Evolutionary conservation across 2,329 filamentous ascomycete genomes (phyloP), one percentile per base, ranked within the genome.

Genomic region (Ophiosphaerella narmari): DNA sequence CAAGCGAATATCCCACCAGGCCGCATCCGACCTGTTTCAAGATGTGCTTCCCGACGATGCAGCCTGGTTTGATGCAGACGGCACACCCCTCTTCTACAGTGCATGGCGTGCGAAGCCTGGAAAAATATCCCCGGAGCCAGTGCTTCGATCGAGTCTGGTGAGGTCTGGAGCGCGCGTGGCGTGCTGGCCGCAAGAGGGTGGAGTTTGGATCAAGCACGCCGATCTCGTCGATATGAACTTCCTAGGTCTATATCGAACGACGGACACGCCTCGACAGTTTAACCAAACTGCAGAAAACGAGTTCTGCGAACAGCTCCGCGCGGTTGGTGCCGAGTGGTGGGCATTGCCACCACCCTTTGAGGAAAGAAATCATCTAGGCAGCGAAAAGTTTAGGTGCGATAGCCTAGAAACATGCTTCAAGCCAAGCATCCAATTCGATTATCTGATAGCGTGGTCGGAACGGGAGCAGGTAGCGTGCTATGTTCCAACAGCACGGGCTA

Each of bases 241-340:
- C 39, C 29, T 51, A 14, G 26, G 34, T 7, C 13, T 51, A 3
- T 7, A 16, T 11, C 43, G 38, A 12, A 16, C 35, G 7, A 4
- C 2, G 5, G 33, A 51, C 33, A 51, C 48, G 7, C 39, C 48
- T 23, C 31, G 38, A 23, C 38, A 51, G 23, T 47, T 46, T 33
- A 43, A 51, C 14, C 38, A 43, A 16, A 43, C 39, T 7, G 43
- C 38, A 3, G 43, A 51, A 39, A 43, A 51, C 34, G 36, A 43
- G 12, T 51, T 51, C 18, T 51, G 48, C 23, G 23, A 13, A 34
- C 24, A 7, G 7, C 37, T 51, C 3, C 31, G 14, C 11, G 35
- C 35, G 43, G 13, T 51, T 4, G 48, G 48, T 13, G 29, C 48
- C 1, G 33, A 51, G 14, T 51, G 38, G 38, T 51, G 48, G 48